Conservation (phyloP, 352 stramenopile species). For the Phytophthora macrochlamydospora region DNA sequence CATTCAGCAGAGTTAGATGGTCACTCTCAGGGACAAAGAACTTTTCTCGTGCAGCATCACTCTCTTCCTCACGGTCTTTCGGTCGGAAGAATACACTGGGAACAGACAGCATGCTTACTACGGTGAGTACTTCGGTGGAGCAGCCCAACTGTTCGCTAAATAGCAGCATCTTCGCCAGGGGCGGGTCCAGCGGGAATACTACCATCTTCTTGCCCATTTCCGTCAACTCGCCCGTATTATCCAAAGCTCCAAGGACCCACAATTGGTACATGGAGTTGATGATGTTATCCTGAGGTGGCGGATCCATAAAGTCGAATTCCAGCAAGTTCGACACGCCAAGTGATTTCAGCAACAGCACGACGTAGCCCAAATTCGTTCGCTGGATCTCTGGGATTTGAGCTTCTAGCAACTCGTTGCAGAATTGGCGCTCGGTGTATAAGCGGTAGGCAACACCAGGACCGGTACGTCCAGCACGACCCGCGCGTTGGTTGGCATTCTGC, state of each 20-base stretch:
- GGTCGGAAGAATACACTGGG: slow-evolving; percentile 97
- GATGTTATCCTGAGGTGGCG: slow-evolving; percentile 96
- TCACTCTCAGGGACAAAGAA: slow-evolving; percentile 99
- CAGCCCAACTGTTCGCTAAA: slow-evolving; percentile 95
- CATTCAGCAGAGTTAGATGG: slow-evolving; percentile 97
- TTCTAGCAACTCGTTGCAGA: slow-evolving; percentile 96
- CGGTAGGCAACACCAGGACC: slow-evolving; percentile 93
- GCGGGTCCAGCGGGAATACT: slow-evolving; percentile 98
- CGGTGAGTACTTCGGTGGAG: slow-evolving; percentile 94
- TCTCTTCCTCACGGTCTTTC: slow-evolving; percentile 98
- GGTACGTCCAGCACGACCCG: slow-evolving; percentile 93
- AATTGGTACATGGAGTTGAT: slow-evolving; percentile 99
- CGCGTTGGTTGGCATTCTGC: slow-evolving; percentile 98
- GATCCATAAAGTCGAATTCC: slow-evolving; percentile 99
- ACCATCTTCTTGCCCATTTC: slow-evolving; percentile 97
- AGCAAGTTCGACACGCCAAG: slow-evolving; percentile 95
- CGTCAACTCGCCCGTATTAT: slow-evolving; percentile 97
- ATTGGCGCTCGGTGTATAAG: slow-evolving; percentile 98
- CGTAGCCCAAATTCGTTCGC: slow-evolving; percentile 97
- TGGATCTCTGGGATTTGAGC: slow-evolving; percentile 99
- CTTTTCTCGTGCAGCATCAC: slow-evolving; percentile 96
- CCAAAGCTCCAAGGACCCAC: slow-evolving; percentile 97
- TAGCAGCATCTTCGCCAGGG: slow-evolving; percentile 95
- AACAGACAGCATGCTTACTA: slow-evolving; percentile 98
- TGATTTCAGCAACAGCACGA: slow-evolving; percentile 98